These are phyloP conservation scores for Botryotinia narcissicola DNA, from an alignment of 2,329 filamentous ascomycete genomes.

Conservation along the genomic window DNA sequence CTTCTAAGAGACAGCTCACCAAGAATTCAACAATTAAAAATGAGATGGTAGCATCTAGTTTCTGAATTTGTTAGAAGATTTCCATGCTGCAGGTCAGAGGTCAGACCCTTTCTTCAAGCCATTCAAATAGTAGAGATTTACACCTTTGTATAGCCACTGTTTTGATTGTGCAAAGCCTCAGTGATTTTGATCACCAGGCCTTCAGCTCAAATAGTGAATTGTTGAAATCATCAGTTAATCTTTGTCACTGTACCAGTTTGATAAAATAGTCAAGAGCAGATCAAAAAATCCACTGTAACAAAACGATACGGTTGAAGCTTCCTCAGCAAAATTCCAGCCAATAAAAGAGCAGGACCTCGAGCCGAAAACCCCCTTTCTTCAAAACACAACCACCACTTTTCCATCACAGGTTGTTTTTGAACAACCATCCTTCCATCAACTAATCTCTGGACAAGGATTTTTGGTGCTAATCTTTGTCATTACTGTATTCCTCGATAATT, in stretches of 20 bases:
- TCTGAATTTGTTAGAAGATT: rapidly evolving
- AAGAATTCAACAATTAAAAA: not conserved
- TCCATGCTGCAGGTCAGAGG: not conserved
- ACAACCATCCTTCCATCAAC: not conserved
- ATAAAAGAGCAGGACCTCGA: not conserved
- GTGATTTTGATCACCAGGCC: not conserved
- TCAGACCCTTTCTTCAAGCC: not conserved
- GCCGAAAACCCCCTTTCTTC: constrained; percentile 12
- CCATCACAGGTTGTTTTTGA: not conserved
- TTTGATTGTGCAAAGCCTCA: not conserved
- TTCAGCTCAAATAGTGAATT: not conserved
- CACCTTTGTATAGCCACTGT: not conserved
- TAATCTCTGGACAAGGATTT: not conserved
- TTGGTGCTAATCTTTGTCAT: not conserved
- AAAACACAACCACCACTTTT: not conserved
- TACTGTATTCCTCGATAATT: not conserved
- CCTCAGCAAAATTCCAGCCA: not conserved
- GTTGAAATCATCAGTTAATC: too few species aligned
- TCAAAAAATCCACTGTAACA: not conserved
- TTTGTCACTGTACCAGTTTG: too few species aligned
- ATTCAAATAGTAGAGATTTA: not conserved
- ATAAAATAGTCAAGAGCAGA: too few species aligned
- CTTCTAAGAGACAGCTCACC: not conserved
- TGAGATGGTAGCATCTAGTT: not conserved
- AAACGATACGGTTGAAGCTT: not conserved